Conservation (phyloP, 495 filamentous ascomycete species). For the Penicillium argentinense region DNA sequence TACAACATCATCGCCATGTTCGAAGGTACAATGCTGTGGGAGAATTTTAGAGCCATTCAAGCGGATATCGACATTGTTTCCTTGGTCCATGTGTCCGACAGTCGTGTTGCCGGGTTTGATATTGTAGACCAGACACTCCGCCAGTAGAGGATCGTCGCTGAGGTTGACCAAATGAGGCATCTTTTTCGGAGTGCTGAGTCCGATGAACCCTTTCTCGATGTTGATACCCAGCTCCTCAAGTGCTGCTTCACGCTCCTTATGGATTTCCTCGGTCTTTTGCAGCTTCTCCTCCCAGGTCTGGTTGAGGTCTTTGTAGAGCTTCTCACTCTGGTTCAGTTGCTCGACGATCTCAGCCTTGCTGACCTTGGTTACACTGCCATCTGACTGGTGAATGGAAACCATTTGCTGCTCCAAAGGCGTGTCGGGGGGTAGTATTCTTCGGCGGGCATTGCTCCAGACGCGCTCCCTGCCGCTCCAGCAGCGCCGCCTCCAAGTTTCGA, state of each 20-base stretch:
- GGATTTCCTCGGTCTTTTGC: conserved; percentile 90
- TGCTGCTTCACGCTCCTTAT: conserved; percentile 94
- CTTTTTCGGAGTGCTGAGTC: conserved; percentile 93
- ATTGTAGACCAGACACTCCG: conserved; percentile 97
- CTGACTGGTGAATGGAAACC: conserved; percentile 84
- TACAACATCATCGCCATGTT: conserved; percentile 86
- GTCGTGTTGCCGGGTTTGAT: conserved; percentile 92
- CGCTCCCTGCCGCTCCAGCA: conserved; percentile 37
- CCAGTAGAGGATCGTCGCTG: conserved; percentile 91
- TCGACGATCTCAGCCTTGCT: conserved; percentile 98
- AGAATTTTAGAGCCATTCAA: conserved; percentile 93
- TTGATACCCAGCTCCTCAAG: conserved; percentile 97
- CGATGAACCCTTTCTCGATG: conserved; percentile 97
- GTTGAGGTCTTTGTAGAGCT: conserved; percentile 93
- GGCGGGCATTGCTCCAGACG: conserved; percentile 42
- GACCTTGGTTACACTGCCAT: conserved; percentile 89
- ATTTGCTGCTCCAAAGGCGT: conserved; percentile 95
- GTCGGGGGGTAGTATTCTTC: conserved; percentile 88
- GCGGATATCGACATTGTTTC: conserved; percentile 79
- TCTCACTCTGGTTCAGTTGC: conserved; percentile 92
- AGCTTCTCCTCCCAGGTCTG: conserved; percentile 99
- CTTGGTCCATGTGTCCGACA: conserved; percentile 86
- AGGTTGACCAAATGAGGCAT: conserved; percentile 99
- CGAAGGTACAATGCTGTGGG: conserved; percentile 89
- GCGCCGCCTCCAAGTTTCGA: conserved; percentile 79